These are phyloP conservation scores for Crithidia sp. DNA, from an alignment of 208 protist species.

Conservation along the genomic window DNA sequence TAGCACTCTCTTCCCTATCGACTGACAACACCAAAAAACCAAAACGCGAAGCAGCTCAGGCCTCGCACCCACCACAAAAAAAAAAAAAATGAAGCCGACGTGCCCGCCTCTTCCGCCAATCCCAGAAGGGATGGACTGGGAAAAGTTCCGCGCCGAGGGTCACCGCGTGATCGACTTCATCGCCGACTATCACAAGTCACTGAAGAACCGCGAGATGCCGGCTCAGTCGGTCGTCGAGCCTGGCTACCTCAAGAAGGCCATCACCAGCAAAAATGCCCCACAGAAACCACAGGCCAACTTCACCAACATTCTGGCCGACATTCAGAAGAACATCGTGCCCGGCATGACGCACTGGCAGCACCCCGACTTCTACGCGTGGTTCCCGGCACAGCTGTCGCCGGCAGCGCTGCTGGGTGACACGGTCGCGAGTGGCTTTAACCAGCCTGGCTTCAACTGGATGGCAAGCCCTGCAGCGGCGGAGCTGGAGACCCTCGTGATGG, in stretches of 20 bases:
- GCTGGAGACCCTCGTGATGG: slow-evolving; percentile 67
- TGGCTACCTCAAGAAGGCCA: slow-evolving; percentile 45
- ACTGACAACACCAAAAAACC: not conserved
- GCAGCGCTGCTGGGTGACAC: slow-evolving; percentile 68
- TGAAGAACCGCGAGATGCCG: slow-evolving; percentile 43
- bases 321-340: slow-evolving; percentile 54
- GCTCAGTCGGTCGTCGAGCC: slow-evolving; percentile 47
- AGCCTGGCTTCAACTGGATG: slow-evolving; percentile 73
- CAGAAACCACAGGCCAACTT: slow-evolving; percentile 34
- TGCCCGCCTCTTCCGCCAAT: slow-evolving; percentile 40
- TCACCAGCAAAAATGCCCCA: slow-evolving; percentile 35
- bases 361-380: slow-evolving; percentile 64
- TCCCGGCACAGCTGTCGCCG: slow-evolving; percentile 57
- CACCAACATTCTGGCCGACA: slow-evolving; percentile 44
- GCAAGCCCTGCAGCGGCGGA: slow-evolving; percentile 58
- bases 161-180: slow-evolving; percentile 56
- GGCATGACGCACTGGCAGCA: slow-evolving; percentile 82
- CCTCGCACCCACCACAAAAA: not conserved
- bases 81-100: slow-evolving; percentile 34
- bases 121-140: slow-evolving; percentile 47
- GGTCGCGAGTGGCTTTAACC: slow-evolving; percentile 46
- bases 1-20: too few relatives aligned
- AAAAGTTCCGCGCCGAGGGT: slow-evolving; percentile 41
- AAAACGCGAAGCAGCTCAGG: not conserved
- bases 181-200: slow-evolving; percentile 38